Percentiles rank a stretch among this genome's conserved stretches.
Evolutionary conservation across 2,329 filamentous ascomycete genomes (phyloP).

Genomic region (Pyrenophora teres): DNA sequence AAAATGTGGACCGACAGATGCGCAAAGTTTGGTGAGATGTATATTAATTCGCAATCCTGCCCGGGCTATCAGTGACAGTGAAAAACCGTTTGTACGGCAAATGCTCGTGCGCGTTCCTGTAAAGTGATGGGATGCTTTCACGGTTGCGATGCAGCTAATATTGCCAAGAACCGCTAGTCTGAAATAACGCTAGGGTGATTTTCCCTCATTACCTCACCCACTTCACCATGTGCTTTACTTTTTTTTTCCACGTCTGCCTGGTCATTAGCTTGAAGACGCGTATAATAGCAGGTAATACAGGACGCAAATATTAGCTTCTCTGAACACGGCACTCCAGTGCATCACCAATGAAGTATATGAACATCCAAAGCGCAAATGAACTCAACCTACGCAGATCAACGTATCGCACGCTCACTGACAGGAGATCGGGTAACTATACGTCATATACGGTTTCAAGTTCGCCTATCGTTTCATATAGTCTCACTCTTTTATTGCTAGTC

Average conservation of each 20-base stretch:
- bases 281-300: not conserved
- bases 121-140: conserved; percentile 28
- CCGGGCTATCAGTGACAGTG: conserved; percentile 9
- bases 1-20: conserved; percentile 1
- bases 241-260: not conserved
- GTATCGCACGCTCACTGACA: no score
- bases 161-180: conserved; percentile 23
- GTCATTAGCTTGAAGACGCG: not conserved
- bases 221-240: not conserved
- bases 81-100: conserved; percentile 14
- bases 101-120: conserved; percentile 33
- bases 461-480: not conserved
- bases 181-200: not conserved
- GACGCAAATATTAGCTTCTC: no score
- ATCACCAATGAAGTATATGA: no score
- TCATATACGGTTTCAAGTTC: not conserved
- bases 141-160: conserved; percentile 24
- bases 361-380: no score
- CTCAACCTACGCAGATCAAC: no score
- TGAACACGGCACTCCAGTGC: no score
- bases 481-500: not conserved
- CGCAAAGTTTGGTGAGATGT: conserved; percentile 3
- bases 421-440: no score
- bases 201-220: conserved; percentile 2
- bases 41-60: conserved; percentile 7